phyloP scores from a whole-genome alignment of 495 filamentous ascomycete species.

The Trichocladium uniseriatum region DNA sequence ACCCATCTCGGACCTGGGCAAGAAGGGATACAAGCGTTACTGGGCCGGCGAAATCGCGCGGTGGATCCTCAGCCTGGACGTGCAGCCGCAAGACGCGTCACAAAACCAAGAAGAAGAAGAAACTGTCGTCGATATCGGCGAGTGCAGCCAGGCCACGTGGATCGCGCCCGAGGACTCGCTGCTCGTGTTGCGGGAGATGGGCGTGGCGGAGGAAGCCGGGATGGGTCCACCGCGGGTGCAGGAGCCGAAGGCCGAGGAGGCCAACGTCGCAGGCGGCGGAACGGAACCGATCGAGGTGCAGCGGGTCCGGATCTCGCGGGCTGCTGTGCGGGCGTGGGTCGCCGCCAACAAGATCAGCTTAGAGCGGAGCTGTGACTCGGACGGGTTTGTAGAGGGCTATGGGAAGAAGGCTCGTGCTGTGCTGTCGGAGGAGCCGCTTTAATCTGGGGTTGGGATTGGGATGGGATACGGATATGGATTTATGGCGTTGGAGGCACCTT shows the following conservation, averaged over 20 bases:
- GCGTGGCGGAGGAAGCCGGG: conserved; percentile 53
- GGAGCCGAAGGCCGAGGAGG: not conserved
- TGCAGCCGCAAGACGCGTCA: not conserved
- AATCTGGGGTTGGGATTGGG: not conserved
- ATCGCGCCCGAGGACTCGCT: conserved; percentile 78
- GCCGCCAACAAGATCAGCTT: conserved; percentile 36
- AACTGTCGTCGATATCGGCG: conserved; percentile 30
- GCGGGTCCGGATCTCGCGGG: conserved; percentile 45
- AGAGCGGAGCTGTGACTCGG: conserved; percentile 43
- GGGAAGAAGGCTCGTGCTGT: conserved; percentile 12
- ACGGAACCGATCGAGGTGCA: conserved; percentile 20
- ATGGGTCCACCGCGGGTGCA: conserved; percentile 27
- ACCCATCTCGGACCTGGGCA: conserved; percentile 75
- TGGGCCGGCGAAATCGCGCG: conserved; percentile 76
- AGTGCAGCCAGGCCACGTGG: conserved; percentile 53
- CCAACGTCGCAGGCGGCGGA: not conserved
- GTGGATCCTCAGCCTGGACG: conserved; percentile 44
- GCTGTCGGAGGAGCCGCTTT: conserved; percentile 24
- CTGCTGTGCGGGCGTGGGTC: conserved; percentile 47
- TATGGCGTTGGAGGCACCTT: not conserved
- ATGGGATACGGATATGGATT: not conserved
- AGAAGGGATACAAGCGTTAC: conserved; percentile 67
- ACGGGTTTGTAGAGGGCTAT: conserved; percentile 48
- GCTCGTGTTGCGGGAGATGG: conserved; percentile 67
- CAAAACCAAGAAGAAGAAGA: conserved; percentile 12